Conservation (phyloP, 163 green algal genomes). For the Chloroidium sp. region DNA sequence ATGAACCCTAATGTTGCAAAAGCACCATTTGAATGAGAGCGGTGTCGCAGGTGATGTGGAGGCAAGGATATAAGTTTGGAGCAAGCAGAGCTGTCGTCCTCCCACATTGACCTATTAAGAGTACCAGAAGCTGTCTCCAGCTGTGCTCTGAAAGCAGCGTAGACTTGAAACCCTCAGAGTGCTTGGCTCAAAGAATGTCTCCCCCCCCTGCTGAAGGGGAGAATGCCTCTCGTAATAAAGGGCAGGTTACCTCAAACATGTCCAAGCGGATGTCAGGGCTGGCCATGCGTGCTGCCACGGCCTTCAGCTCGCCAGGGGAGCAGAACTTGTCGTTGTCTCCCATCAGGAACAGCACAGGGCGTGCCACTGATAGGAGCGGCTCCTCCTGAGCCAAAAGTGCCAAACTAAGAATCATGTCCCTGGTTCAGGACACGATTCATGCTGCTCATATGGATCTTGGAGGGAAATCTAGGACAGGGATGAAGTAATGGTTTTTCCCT, state of each 20-base stretch:
- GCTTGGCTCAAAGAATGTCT: background rate
- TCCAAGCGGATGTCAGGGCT: constrained; percentile 22
- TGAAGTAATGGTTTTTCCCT: no score
- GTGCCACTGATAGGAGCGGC: constrained; percentile 23
- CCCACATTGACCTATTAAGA: background rate
- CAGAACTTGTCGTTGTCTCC: constrained; percentile 17
- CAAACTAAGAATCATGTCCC: background rate
- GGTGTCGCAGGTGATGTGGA: no score
- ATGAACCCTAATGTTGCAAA: no score
- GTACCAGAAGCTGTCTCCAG: background rate
- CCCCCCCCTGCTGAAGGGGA: background rate
- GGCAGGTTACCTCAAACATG: constrained; percentile 21
- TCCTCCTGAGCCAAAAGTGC: constrained; percentile 4
- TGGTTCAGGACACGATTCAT: background rate
- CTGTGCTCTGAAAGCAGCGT: no score
- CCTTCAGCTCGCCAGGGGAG: constrained; percentile 10
- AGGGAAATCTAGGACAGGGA: no score
- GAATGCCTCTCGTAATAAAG: background rate
- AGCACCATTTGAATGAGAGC: no score
- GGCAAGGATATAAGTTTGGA: no score
- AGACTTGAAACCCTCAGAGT: no score
- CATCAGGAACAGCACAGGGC: constrained; percentile 30
- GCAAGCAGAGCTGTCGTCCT: no score
- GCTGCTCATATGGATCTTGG: no score
- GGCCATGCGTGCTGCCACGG: constrained; percentile 11